Evolutionary conservation across 2,329 filamentous ascomycete species (phyloP).

Genomic region (Neodidymelliopsis sp.): DNA sequence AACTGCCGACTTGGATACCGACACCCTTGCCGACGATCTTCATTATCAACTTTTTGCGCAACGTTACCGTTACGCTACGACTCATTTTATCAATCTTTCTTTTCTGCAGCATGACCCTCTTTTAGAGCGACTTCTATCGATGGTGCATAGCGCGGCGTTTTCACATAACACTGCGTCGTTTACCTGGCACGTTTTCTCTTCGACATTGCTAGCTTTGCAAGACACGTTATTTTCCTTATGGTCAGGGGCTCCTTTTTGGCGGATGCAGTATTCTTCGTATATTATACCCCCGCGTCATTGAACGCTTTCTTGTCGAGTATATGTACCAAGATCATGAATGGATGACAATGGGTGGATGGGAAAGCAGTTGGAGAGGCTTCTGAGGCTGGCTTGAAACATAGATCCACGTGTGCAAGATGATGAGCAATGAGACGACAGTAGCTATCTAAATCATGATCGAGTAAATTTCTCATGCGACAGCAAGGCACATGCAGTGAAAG

Average conservation of each 20-base stretch:
- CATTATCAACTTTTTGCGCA: slow-evolving; percentile 7
- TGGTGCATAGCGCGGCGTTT: slow-evolving; percentile 19
- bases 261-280: slow-evolving; percentile 2
- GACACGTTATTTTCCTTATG: no score
- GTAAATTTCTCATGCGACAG: neutral
- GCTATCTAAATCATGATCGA: neutral
- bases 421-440: slow-evolving; percentile 6
- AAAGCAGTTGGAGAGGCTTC: no score
- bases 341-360: no score
- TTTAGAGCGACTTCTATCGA: slow-evolving; percentile 1
- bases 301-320: slow-evolving; percentile 5
- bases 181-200: neutral
- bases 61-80: no score
- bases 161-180: neutral
- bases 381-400: slow-evolving; percentile 13
- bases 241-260: no score
- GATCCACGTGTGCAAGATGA: slow-evolving; percentile 8
- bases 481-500: neutral
- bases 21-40: slow-evolving; percentile 7
- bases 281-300: slow-evolving; percentile 13
- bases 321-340: slow-evolving; percentile 12
- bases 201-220: no score
- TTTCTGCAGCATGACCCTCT: neutral
- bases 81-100: neutral
- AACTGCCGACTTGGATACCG: slow-evolving; percentile 14